Percentiles rank a stretch among this genome's conserved stretches.
phyloP scores from a whole-genome alignment of 805 yeast genomes.

The Yamadazyma endophytica region DNA sequence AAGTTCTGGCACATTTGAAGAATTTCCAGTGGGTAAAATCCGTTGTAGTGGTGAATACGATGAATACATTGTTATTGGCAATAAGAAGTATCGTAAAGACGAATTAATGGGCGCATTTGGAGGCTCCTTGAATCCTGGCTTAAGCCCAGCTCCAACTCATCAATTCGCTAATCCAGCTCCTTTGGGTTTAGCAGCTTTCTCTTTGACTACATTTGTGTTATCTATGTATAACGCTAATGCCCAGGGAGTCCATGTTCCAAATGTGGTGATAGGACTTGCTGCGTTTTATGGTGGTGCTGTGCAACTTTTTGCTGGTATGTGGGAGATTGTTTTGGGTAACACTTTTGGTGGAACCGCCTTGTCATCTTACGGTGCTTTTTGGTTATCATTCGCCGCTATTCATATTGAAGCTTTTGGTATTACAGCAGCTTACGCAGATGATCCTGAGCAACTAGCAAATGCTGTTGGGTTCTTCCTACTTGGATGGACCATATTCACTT shows the following conservation, averaged over 20 bases:
- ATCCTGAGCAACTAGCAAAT: constrained; percentile 33
- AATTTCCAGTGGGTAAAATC: constrained; percentile 11
- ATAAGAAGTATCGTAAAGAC: constrained; percentile 23
- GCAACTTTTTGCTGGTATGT: constrained; percentile 60
- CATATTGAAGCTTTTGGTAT: constrained; percentile 59
- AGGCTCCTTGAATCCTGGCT: constrained; percentile 32
- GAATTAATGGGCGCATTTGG: constrained; percentile 38
- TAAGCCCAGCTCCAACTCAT: constrained; percentile 41
- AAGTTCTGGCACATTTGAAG: constrained; percentile 4
- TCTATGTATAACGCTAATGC: constrained; percentile 55
- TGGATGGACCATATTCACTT: constrained; percentile 64
- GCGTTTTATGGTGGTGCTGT: constrained; percentile 60
- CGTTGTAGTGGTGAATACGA: constrained; percentile 22
- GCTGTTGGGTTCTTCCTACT: constrained; percentile 58
- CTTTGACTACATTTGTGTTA: constrained; percentile 58
- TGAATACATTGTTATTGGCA: constrained; percentile 30
- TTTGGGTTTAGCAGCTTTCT: constrained; percentile 58
- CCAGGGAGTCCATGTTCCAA: constrained; percentile 47
- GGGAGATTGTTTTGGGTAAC: constrained; percentile 62
- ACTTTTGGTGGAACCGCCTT: constrained; percentile 67
- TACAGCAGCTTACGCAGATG: constrained; percentile 41
- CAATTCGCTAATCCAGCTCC: constrained; percentile 67
- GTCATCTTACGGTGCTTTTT: constrained; percentile 63
- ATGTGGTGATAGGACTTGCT: constrained; percentile 54
- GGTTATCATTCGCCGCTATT: constrained; percentile 64